phyloP scores from a whole-genome alignment of 768 basidiomycete genomes.

The Neoboletus brunneissimus region DNA sequence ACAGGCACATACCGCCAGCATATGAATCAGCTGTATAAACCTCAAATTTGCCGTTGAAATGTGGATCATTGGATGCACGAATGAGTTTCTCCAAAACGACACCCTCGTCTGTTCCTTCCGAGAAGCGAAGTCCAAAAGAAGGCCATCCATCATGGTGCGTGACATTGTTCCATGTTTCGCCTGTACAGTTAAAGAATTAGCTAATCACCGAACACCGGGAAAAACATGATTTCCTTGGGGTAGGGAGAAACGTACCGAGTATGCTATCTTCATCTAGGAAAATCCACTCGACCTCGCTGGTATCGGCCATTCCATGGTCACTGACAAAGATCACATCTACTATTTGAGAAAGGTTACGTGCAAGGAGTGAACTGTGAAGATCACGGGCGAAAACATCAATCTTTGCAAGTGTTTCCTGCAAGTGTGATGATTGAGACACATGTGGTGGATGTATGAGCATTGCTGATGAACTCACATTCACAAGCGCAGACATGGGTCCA shows the following conservation, averaged over 20 bases:
- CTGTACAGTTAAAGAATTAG: constrained; percentile 4
- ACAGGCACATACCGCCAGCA: constrained; percentile 13
- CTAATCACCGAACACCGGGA: neutral
- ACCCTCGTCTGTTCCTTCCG: constrained; percentile 50
- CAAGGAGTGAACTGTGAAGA: constrained; percentile 58
- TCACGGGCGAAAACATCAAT: constrained; percentile 76
- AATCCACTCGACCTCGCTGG: constrained; percentile 69
- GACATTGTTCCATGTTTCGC: constrained; percentile 26
- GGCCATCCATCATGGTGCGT: constrained; percentile 86
- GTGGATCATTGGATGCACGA: constrained; percentile 42
- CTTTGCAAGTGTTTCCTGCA: constrained; percentile 56
- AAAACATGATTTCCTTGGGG: neutral
- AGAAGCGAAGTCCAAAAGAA: constrained; percentile 80
- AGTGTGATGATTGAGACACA: neutral
- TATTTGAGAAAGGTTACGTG: constrained; percentile 76
- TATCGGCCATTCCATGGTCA: constrained; percentile 91
- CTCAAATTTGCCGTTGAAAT: constrained; percentile 55
- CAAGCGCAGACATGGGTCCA: constrained; percentile 64
- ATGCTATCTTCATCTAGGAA: constrained; percentile 60
- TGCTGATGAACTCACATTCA: constrained; percentile 53
- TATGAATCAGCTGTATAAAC: constrained; percentile 41
- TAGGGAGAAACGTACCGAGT: constrained; percentile 20
- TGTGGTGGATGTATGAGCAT: neutral
- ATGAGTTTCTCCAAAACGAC: constrained; percentile 54
- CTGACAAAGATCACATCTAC: constrained; percentile 89